A percentile compares a stretch with the other conserved stretches of the same genome.
These are phyloP conservation scores for Mycena amicta DNA, from an alignment of 768 basidiomycete species.

Conservation along the genomic window DNA sequence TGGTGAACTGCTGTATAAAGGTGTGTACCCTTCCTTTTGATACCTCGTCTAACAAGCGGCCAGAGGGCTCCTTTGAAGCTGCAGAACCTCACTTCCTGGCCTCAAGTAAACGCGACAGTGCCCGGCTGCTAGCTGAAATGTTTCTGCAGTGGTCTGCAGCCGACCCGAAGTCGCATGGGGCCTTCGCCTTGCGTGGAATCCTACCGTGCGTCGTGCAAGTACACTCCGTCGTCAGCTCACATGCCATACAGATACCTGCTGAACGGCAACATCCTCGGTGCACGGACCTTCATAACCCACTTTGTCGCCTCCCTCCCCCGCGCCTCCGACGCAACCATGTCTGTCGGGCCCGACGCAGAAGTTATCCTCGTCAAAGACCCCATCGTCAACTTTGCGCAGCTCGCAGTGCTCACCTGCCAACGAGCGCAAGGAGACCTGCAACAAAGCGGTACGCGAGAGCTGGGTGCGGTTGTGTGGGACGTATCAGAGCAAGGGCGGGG, in stretches of 20 bases:
- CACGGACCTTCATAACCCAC: slow-evolving; percentile 87
- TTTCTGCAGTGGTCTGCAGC: slow-evolving; percentile 75
- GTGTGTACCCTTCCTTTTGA: slow-evolving; percentile 35
- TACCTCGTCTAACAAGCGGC: not conserved
- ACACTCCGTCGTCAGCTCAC: slow-evolving; percentile 1
- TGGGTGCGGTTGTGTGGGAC: slow-evolving; percentile 87
- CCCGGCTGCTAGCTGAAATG: slow-evolving; percentile 82
- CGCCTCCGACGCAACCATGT: slow-evolving; percentile 46
- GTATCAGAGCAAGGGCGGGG: slow-evolving; percentile 73
- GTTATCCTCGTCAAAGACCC: slow-evolving; percentile 75
- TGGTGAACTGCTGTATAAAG: slow-evolving; percentile 86
- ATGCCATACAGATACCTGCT: slow-evolving; percentile 60
- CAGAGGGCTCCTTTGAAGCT: slow-evolving; percentile 73
- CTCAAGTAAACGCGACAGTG: slow-evolving; percentile 88
- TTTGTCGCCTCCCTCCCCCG: slow-evolving; percentile 69
- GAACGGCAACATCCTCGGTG: slow-evolving; percentile 90
- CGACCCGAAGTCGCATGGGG: slow-evolving; percentile 52
- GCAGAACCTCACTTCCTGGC: slow-evolving; percentile 86
- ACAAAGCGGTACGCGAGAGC: slow-evolving; percentile 71
- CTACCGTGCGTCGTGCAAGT: slow-evolving; percentile 71
- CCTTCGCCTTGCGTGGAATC: slow-evolving; percentile 82
- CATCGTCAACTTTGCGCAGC: slow-evolving; percentile 86
- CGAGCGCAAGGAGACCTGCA: slow-evolving; percentile 80
- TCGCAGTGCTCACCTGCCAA: slow-evolving; percentile 88
- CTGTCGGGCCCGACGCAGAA: slow-evolving; percentile 55